Conservation (phyloP, 129 eudicot species). For the Oenanthe sinensis region DNA sequence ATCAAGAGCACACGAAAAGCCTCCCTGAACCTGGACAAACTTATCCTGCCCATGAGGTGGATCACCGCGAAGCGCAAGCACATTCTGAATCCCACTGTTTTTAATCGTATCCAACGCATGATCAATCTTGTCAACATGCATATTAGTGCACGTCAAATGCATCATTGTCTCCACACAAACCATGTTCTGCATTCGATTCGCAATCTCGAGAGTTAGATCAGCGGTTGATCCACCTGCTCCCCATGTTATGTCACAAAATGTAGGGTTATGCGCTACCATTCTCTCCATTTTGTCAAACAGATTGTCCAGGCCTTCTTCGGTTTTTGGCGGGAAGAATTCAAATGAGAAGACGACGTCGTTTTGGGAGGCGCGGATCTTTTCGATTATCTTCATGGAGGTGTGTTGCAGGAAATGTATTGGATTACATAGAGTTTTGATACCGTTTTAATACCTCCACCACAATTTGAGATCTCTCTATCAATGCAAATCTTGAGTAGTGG, state of each 20-base stretch:
- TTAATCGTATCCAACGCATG: conserved; percentile 73
- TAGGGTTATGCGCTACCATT: conserved; percentile 90
- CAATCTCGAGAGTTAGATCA: conserved; percentile 84
- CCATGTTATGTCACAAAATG: conserved; percentile 96
- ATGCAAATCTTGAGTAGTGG: too few relatives aligned
- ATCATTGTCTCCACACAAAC: conserved; percentile 97
- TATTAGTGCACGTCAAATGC: conserved; percentile 96
- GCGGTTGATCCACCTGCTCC: conserved; percentile 99
- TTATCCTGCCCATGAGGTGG: conserved; percentile 99
- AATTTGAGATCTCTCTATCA: too few relatives aligned
- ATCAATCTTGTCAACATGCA: conserved; percentile 94
- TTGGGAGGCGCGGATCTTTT: conserved; percentile 53
- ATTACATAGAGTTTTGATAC: too few relatives aligned
- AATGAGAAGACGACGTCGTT: conserved; percentile 63
- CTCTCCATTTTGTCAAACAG: conserved; percentile 91
- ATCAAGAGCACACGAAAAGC: conserved; percentile 93
- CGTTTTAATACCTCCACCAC: too few relatives aligned
- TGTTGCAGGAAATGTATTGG: not conserved
- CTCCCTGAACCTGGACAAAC: conserved; percentile 90
- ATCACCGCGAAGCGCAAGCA: conserved; percentile 89
- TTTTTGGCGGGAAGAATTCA: conserved; percentile 98
- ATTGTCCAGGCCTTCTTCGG: conserved; percentile 92
- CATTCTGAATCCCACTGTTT: conserved; percentile 82
- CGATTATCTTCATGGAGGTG: conserved; percentile 69
- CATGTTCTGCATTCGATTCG: conserved; percentile 94